Conservation (phyloP, 2,329 filamentous ascomycete genomes). For the Trichoderma cornu-damae region DNA sequence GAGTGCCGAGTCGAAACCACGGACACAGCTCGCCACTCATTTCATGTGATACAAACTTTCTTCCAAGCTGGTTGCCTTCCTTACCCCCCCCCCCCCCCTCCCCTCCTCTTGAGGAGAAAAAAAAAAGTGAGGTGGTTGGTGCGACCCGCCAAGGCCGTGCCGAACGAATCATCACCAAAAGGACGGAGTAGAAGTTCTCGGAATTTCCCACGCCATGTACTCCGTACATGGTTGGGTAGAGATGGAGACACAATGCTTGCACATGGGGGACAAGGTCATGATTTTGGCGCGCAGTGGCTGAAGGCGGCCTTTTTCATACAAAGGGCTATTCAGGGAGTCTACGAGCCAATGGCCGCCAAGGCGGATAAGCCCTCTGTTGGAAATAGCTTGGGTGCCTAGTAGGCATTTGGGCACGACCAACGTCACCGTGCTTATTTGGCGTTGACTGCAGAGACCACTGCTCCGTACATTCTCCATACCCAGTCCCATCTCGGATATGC, state of each 20-base stretch:
- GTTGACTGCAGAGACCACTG: not conserved
- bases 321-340: not conserved
- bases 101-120: not conserved
- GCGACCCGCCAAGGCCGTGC: not conserved
- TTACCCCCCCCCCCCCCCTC: not conserved
- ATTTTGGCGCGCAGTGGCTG: not conserved
- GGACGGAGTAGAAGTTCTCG: not conserved
- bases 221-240: not conserved
- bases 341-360: not conserved
- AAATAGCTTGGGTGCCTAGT: conserved; percentile 5
- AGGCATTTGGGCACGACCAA: conserved; percentile 5
- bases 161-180: not conserved
- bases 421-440: conserved; percentile 8
- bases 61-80: not conserved
- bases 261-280: not conserved
- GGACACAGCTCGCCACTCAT: not conserved
- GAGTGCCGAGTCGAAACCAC: not conserved
- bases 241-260: not conserved
- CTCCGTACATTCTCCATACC: not conserved
- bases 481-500: conserved; percentile 2
- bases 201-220: not conserved
- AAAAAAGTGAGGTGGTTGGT: conserved; percentile 3
- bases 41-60: not conserved
- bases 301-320: not conserved
- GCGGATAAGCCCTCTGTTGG: not conserved